phyloP scores from a whole-genome alignment of 2,329 filamentous ascomycete species.

The Lasiodiplodia gonubiensis region DNA sequence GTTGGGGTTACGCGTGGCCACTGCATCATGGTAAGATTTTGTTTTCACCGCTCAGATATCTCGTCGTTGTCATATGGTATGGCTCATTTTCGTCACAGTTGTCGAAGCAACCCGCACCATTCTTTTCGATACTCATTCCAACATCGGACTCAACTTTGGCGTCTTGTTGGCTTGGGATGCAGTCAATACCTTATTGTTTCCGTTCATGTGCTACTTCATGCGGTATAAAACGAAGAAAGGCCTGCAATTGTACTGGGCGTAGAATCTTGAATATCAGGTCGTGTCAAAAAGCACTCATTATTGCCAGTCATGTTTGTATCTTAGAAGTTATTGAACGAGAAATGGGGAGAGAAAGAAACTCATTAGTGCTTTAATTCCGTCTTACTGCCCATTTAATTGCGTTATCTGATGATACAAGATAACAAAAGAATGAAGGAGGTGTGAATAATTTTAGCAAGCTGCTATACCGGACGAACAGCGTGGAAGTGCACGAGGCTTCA shows the following conservation, averaged over 20 bases:
- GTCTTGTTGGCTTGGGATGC: constrained; percentile 64
- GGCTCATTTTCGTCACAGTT: constrained; percentile 42
- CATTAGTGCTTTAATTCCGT: too few species aligned
- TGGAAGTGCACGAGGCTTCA: too few species aligned
- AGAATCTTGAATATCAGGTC: background rate
- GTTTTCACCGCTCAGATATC: too few species aligned
- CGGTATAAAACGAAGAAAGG: constrained; percentile 43
- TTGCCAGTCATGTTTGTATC: too few species aligned
- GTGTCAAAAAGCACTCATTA: background rate
- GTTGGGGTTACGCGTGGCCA: constrained; percentile 69
- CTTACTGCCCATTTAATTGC: too few species aligned
- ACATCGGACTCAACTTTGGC: constrained; percentile 66
- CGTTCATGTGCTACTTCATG: constrained; percentile 53
- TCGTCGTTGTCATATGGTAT: background rate
- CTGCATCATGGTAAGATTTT: constrained; percentile 59
- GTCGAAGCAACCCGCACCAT: constrained; percentile 66
- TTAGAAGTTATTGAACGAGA: too few species aligned
- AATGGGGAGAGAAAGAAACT: too few species aligned
- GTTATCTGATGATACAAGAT: too few species aligned
- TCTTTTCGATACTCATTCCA: constrained; percentile 64
- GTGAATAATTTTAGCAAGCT: too few species aligned
- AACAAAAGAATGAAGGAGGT: too few species aligned
- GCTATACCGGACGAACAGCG: too few species aligned
- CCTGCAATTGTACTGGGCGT: constrained; percentile 22
- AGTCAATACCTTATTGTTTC: constrained; percentile 61